phyloP scores from a whole-genome alignment of 345 rosid species.

The Stellera chamaejasme region DNA sequence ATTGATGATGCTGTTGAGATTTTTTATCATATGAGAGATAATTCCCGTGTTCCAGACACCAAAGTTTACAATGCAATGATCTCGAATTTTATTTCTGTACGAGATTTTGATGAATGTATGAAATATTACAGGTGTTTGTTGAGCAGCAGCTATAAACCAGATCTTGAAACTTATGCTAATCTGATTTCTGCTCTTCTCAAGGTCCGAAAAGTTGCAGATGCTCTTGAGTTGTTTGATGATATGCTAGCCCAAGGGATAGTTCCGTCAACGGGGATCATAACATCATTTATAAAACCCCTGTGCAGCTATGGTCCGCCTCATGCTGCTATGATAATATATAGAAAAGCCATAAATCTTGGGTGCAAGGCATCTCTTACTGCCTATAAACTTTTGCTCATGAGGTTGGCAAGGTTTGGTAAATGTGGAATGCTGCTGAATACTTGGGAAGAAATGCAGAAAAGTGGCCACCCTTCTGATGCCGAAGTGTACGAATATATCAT shows the following conservation, averaged over 20 bases:
- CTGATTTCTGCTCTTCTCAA: conserved; percentile 60
- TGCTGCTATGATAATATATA: conserved; percentile 72
- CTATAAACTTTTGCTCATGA: conserved; percentile 68
- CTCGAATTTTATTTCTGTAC: conserved; percentile 40
- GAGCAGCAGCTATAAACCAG: conserved; percentile 42
- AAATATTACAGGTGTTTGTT: conserved; percentile 45
- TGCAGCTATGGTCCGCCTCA: conserved; percentile 89
- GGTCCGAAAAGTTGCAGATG: conserved; percentile 75
- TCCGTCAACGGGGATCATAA: conserved; percentile 57
- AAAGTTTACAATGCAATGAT: conserved; percentile 71
- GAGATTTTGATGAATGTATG: conserved; percentile 51
- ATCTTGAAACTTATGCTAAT: conserved; percentile 47
- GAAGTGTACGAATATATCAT: conserved; percentile 77
- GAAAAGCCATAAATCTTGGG: conserved; percentile 64
- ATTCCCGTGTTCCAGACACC: conserved; percentile 38
- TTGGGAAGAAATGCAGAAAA: conserved; percentile 86
- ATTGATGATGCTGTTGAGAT: conserved; percentile 50
- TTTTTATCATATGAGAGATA: conserved; percentile 43
- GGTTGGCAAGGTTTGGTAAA: conserved; percentile 86
- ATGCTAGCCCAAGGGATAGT: conserved; percentile 51
- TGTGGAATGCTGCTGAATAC: conserved; percentile 74
- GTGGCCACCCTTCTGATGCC: conserved; percentile 52
- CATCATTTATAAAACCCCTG: conserved; percentile 56
- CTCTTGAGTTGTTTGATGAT: conserved; percentile 78
- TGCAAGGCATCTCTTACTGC: conserved; percentile 57